Conservation (phyloP, 2,329 filamentous ascomycete genomes). For the Penicillium sp. region DNA sequence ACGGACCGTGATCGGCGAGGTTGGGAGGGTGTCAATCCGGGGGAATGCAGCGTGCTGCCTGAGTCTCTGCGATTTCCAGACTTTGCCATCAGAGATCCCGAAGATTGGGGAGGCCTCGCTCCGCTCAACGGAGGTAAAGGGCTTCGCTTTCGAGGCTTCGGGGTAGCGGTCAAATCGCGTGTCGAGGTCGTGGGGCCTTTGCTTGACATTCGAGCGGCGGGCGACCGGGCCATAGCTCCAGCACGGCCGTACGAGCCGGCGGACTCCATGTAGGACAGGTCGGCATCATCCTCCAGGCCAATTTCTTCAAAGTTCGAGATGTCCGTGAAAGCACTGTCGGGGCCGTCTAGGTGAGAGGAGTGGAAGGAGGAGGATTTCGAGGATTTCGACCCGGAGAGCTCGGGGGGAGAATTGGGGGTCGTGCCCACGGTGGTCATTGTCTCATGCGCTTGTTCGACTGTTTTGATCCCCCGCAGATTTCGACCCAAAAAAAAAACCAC, state of each 20-base stretch:
- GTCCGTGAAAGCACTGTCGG: constrained; percentile 68
- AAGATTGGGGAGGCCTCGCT: constrained; percentile 25
- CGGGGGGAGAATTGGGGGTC: constrained; percentile 70
- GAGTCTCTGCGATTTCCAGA: constrained; percentile 28
- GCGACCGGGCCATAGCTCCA: constrained; percentile 28
- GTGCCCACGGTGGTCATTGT: constrained; percentile 49
- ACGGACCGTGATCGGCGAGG: constrained; percentile 35
- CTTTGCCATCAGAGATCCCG: constrained; percentile 26
- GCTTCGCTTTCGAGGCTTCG: constrained; percentile 26
- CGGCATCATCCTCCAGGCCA: constrained; percentile 72
- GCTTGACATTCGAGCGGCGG: constrained; percentile 27
- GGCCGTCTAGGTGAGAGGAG: constrained; percentile 72
- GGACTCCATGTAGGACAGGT: constrained; percentile 35
- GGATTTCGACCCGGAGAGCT: constrained; percentile 81
- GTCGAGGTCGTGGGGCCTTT: constrained; percentile 32
- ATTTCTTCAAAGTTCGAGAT: constrained; percentile 91
- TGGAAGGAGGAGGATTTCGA: constrained; percentile 89
- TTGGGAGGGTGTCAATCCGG: constrained; percentile 29
- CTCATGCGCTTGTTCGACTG: constrained; percentile 29
- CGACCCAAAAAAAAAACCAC: constrained; percentile 3
- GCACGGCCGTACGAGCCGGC: constrained; percentile 31
- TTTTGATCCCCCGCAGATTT: constrained; percentile 14
- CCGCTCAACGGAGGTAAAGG: constrained; percentile 30
- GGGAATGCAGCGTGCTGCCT: constrained; percentile 21
- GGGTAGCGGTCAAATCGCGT: constrained; percentile 37